Base-by-base conservation (phyloP, 2,329 filamentous ascomycete species). In the Phoma sp. region DNA sequence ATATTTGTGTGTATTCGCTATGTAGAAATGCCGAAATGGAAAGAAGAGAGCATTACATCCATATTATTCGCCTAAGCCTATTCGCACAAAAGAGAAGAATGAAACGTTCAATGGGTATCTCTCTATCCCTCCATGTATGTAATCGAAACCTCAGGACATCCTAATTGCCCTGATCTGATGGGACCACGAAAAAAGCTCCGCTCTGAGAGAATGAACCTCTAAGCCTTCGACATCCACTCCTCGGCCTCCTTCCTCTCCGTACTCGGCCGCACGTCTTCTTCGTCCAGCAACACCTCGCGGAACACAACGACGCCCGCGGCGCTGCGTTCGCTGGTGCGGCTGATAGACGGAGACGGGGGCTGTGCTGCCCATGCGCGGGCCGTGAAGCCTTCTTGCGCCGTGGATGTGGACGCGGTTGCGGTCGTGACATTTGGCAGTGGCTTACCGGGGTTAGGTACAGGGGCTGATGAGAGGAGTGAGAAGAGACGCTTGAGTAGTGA, bases 361-460 rank as follows among this genome's bases (percentile, higher is more conserved):
- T 66, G 55, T 3, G 60, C 43, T 7, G 68, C 62, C 70, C 69
- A 73, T 3, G 64, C 68, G 18, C 55, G 60, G 0, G 67, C 55
- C 9, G 59, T 55, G 4, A 68, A 57, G 23, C 62, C 61, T 5
- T 55, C 57, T 0, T 50, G 47, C n/a, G 42, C 53, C 5, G 52
- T 44, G 2, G 42, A 27, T 1, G 50, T 9, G 2, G 48, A 36
- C 1, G 43, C 50, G 14, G 59, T 56, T 3, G 51, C 29, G 14
- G 40, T 48, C 1, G 18, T 18, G 18, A 18, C 18, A 18, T 18
- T 1, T 18, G 18, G 18, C 18, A 18, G 18, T 18, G 18, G 18
- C 18, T 18, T 18, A 18, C 2, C 18, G 18, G 18, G 18, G 18
- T 18, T 2, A 18, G 18, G 18, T 18, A 18, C 18, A 18, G 18